Evolutionary conservation across 2,329 filamentous ascomycete species (phyloP), one percentile per base, ranked within the genome.

Genomic region (Trichoderma sp.): DNA sequence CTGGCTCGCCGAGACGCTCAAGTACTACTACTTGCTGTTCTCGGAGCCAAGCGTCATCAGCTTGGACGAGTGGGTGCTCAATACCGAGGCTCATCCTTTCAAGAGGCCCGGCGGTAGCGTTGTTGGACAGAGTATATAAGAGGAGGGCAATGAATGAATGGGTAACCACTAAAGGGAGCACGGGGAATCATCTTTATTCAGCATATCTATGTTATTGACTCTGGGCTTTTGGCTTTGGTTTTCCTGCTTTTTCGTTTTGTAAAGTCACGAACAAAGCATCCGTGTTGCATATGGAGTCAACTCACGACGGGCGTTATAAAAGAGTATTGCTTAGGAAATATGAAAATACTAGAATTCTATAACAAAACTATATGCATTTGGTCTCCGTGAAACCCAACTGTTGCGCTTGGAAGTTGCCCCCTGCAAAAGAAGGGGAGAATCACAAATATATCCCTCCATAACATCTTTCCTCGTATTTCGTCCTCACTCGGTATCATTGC

Each of bases 1-100:
- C 78, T 97, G 93, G 92, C 83, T 93, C 69, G 91, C 91, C 4
- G 93, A 97, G 83, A 97, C 93, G 48, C 82, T 97, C 73, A 97
- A 97, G 82, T 97, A 97, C 76, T 97, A 95, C 72, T 97, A 93
- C 77, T 78, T 97, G 67, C 83, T 97, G 59, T 97, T 92, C 76
- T 88, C 88, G 25, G 79, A 89, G 67, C 89, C 90, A 0, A 82
- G 84, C 60, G 79, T 90, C n/a, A 80, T 91, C 48, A 90, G 85
- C 74, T 79, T 92, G 67, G 89, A 92, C 76, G 87, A 90, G 63
- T 90, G 86, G 84, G 88, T 91, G 56, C 79, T 90, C 69, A 89
- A 89, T 74, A 89, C 87, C 0, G 87, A 89, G 78, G 87, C 86
- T 25, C 87, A 89, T 73, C 86, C 87, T 1, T 84, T 88, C 73